phyloP scores from a whole-genome alignment of 768 basidiomycete species.

The Naganishia randhawae region DNA sequence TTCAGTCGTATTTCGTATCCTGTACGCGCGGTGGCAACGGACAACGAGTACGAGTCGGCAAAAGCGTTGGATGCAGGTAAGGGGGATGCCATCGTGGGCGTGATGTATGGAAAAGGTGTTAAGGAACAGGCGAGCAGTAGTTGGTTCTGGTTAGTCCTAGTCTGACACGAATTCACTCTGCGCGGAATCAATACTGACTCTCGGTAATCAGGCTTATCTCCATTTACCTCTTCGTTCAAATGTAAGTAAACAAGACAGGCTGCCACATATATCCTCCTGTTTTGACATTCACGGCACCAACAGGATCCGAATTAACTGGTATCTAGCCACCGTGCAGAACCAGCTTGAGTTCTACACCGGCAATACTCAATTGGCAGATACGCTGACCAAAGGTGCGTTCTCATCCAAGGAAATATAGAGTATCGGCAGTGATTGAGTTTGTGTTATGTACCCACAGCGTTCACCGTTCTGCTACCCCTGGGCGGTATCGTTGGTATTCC shows the following conservation, averaged over 20 bases:
- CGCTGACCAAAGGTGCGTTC: conserved; percentile 38
- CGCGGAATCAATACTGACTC: not conserved
- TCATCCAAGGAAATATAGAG: too few species aligned
- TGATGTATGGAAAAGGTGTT: conserved; percentile 43
- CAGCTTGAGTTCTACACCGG: conserved; percentile 49
- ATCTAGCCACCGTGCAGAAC: conserved; percentile 46
- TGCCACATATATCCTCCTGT: not conserved
- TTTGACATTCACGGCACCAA: not conserved
- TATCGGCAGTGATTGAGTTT: too few species aligned
- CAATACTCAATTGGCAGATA: conserved; percentile 39
- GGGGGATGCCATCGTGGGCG: conserved; percentile 43
- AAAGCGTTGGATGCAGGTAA: conserved; percentile 25
- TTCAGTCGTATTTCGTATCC: conserved; percentile 41
- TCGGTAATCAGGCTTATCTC: conserved; percentile 33
- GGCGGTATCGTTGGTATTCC: conserved; percentile 50
- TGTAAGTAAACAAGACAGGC: conserved; percentile 33
- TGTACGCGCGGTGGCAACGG: conserved; percentile 27
- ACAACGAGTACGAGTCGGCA: conserved; percentile 38
- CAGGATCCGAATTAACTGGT: conserved; percentile 51
- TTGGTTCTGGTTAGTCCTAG: conserved; percentile 48
- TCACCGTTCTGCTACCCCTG: conserved; percentile 51
- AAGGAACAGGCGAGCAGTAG: conserved; percentile 42
- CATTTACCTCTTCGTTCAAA: conserved; percentile 48
- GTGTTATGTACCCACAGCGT: too few species aligned
- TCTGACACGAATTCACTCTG: not conserved